These are phyloP conservation scores for Dissophora globulifera DNA, from an alignment of 192 early-diverging fungal genomes.

Conservation along the genomic window DNA sequence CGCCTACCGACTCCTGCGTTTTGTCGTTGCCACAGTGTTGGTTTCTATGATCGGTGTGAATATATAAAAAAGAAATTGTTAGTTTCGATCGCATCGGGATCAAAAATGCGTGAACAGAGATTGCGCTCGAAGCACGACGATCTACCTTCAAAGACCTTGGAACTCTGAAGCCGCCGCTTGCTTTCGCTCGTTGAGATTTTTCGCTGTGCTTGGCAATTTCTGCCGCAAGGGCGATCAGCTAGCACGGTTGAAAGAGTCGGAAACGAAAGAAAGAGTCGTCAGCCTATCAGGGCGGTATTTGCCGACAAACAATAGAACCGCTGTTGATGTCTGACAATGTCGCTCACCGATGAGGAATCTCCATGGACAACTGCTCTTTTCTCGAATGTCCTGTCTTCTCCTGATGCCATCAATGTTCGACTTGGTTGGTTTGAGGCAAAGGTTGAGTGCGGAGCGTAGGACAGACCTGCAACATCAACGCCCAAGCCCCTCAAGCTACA, in stretches of 20 bases:
- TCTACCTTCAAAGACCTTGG: slow-evolving; percentile 37
- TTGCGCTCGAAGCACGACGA: too few species aligned
- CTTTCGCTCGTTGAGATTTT: slow-evolving; percentile 24
- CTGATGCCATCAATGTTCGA: slow-evolving; percentile 18
- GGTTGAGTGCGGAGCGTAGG: too few species aligned
- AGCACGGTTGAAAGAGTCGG: too few species aligned
- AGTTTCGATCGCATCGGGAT: too few species aligned
- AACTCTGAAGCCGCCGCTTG: slow-evolving; percentile 7
- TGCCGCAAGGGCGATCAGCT: slow-evolving; percentile 37
- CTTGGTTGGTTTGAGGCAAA: background rate
- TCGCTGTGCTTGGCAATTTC: slow-evolving; percentile 47
- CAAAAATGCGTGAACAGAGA: too few species aligned
- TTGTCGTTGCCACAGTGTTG: slow-evolving; percentile 59
- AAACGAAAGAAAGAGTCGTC: too few species aligned
- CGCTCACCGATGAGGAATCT: slow-evolving; percentile 31
- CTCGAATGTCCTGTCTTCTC: slow-evolving; percentile 13
- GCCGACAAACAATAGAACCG: too few species aligned
- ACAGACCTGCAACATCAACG: too few species aligned
- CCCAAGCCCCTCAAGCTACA: too few species aligned
- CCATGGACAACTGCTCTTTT: slow-evolving; percentile 24
- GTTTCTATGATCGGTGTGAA: slow-evolving; percentile 43
- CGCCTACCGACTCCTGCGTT: slow-evolving; percentile 63
- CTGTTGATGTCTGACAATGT: too few species aligned
- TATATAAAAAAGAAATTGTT: background rate
- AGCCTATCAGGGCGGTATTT: too few species aligned